Percentiles rank a stretch among this genome's conserved stretches.
Evolutionary conservation across 116 monocot genomes (phyloP).

Genomic region (Iris pallida): DNA sequence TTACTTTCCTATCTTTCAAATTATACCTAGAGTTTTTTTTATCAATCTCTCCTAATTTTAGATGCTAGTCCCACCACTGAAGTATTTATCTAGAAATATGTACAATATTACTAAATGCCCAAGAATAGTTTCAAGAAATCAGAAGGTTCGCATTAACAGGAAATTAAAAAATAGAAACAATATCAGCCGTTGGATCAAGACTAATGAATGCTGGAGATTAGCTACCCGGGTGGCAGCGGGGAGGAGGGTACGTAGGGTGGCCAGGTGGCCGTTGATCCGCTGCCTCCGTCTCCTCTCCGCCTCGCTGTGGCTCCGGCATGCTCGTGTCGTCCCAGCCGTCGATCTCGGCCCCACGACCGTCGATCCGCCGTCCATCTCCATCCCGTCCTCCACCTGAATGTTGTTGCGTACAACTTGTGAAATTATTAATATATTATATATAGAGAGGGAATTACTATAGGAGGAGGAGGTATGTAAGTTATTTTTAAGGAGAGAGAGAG

Average conservation of each 20-base stretch:
- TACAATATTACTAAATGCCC: too few species aligned
- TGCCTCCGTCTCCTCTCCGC: conserved; percentile 65
- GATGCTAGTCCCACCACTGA: too few species aligned
- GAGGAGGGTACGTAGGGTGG: conserved; percentile 64
- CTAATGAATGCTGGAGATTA: background rate
- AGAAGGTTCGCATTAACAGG: background rate
- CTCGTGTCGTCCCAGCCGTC: background rate
- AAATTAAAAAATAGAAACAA: background rate
- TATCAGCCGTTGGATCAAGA: background rate
- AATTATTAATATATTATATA: too few species aligned
- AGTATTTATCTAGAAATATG: too few species aligned
- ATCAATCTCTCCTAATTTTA: too few species aligned
- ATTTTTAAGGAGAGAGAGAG: too few species aligned
- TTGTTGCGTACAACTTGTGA: too few species aligned
- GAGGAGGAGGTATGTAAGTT: too few species aligned
- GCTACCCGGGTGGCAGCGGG: conserved; percentile 47
- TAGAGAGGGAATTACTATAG: too few species aligned
- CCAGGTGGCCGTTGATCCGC: conserved; percentile 75
- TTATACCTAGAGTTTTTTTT: too few species aligned
- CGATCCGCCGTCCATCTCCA: conserved; percentile 12
- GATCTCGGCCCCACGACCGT: background rate
- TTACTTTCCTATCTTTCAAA: too few species aligned
- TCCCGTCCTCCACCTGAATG: background rate
- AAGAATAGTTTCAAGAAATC: too few species aligned
- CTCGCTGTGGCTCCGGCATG: conserved; percentile 56